These are phyloP conservation scores for Calonectria crousiana DNA, from an alignment of 2,329 filamentous ascomycete genomes.

Conservation along the genomic window DNA sequence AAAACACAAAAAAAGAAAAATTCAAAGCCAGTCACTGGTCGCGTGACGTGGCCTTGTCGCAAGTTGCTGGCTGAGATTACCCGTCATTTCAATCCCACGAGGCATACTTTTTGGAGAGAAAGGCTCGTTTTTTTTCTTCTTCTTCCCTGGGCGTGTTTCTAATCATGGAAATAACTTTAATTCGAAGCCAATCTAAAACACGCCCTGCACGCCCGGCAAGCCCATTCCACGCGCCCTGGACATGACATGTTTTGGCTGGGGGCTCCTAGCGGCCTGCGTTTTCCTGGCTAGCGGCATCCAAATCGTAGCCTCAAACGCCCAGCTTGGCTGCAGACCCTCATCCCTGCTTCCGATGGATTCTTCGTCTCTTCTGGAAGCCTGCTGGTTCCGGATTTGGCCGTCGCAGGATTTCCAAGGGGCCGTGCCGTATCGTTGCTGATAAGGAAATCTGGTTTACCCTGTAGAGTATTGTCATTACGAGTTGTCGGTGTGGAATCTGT, in stretches of 20 bases:
- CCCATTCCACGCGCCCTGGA: neutral
- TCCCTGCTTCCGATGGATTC: conserved; percentile 12
- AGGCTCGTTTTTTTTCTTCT: too few species aligned
- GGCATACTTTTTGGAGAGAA: neutral
- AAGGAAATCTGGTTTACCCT: neutral
- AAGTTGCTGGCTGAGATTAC: neutral
- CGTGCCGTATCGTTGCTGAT: neutral
- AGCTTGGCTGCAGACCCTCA: neutral
- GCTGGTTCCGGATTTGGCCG: conserved; percentile 16
- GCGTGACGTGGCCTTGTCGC: neutral
- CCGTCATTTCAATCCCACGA: neutral
- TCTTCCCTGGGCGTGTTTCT: neutral
- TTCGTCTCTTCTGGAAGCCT: conserved; percentile 1
- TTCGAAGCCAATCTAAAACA: conserved; percentile 9
- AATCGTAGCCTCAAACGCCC: neutral
- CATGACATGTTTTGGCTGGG: neutral
- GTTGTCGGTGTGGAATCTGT: neutral
- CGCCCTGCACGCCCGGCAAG: neutral
- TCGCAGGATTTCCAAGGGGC: neutral
- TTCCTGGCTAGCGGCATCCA: conserved; percentile 3
- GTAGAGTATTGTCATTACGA: neutral
- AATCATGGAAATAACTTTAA: neutral
- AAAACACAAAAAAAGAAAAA: neutral
- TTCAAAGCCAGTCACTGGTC: neutral
- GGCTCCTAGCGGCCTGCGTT: neutral